Evolutionary conservation across 768 basidiomycete species (phyloP), one percentile per base, ranked within the genome.

Genomic region (Tricholoma bakamatsutake): DNA sequence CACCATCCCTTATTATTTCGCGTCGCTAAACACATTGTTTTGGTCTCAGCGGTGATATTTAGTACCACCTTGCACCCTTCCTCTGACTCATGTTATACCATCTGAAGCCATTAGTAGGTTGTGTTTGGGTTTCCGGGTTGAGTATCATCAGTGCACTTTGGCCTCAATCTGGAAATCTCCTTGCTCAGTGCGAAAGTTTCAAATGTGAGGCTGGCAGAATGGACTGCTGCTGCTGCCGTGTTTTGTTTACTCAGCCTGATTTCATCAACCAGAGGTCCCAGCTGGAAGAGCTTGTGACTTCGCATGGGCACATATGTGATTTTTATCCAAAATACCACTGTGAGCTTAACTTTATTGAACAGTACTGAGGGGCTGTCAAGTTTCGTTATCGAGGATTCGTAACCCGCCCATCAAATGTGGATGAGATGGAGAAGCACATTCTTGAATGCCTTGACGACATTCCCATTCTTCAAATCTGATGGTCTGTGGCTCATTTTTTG

Each of bases 291-390:
- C 42, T 57, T 13, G 65, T 68, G 55, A 54, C 60, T 15, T 50
- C 52, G 0, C 33, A 58, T 0, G 72, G 73, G 3, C 57, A 71
- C 50, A n/a, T n/a, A 39, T 63, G 65, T 52, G 53, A 73, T 17
- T 76, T 76, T 54, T 63, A 72, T 12, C 73, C 68, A 0, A 75
- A 77, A 54, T 78, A 71, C 40, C 60, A 63, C 50, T 61, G 59
- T 53, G 61, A 64, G 43, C 31, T 50, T 4, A 50, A 50, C 11
- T 50, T 50, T 21, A 50, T 50, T 34, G 50, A 50, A 34, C 50
- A 59, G 52, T 64, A 62, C 46, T 64, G 74, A 70, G 68, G 74
- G 1, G 62, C 57, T 46, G 68, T 67, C 12, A 78, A 77, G 55
- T 57, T 55, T 9, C 15, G 43, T 2, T 76, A 77, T 58, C 59